Percentiles rank a stretch among this genome's conserved stretches.
phyloP scores from a whole-genome alignment of 352 stramenopile genomes.

The Phytophthora melonis region DNA sequence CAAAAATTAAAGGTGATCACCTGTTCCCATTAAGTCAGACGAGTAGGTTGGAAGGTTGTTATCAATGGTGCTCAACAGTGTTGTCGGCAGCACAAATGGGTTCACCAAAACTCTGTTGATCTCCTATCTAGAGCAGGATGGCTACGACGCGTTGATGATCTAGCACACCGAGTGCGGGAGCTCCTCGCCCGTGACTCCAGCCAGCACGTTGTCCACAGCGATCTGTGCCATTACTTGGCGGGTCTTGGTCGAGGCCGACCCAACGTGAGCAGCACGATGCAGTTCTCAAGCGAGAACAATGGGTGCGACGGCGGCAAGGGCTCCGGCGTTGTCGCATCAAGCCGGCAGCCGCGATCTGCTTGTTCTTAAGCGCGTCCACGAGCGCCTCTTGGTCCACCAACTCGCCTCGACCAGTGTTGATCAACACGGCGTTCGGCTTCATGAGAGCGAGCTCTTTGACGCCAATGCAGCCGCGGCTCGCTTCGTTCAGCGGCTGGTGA shows the following conservation, averaged over 20 bases:
- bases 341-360: conserved; percentile 57
- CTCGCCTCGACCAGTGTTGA: conserved; percentile 92
- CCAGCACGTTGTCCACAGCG: conserved; percentile 64
- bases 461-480: conserved; percentile 77
- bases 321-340: conserved; percentile 93
- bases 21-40: not conserved
- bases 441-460: conserved; percentile 77
- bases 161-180: conserved; percentile 54
- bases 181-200: conserved; percentile 48
- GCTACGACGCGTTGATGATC: not conserved
- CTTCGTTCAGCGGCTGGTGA: conserved; percentile 78
- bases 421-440: conserved; percentile 80
- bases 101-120: not conserved
- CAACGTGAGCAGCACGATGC: conserved; percentile 59
- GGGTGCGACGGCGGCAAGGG: conserved; percentile 83
- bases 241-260: conserved; percentile 61
- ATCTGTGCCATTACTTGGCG: conserved; percentile 79
- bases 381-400: conserved; percentile 90
- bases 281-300: conserved; percentile 74
- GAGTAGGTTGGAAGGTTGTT: not conserved
- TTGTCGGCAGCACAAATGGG: not conserved
- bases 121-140: not conserved
- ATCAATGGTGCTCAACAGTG: not conserved
- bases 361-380: conserved; percentile 45
- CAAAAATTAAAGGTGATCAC: not conserved